Conservation (phyloP, 2,329 filamentous ascomycete species). For the Epichloe baconii region DNA sequence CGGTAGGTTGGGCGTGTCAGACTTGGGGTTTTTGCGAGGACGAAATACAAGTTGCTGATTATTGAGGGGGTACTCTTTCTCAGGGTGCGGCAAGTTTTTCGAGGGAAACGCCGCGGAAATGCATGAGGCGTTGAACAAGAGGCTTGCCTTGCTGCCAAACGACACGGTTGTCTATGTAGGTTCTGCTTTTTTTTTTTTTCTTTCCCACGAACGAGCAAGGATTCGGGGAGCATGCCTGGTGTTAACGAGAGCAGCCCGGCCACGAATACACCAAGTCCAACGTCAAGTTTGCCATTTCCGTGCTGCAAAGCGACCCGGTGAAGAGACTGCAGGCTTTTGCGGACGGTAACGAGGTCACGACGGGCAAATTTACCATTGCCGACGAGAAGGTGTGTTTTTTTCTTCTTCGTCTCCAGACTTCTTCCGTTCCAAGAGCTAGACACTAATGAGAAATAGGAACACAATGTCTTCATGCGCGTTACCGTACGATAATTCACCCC, state of each 20-base stretch:
- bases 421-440: not conserved
- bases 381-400: conserved; percentile 68
- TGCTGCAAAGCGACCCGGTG: conserved; percentile 62
- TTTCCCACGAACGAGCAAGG: not conserved
- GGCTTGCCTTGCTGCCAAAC: conserved; percentile 65
- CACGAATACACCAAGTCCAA: conserved; percentile 99
- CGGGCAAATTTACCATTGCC: conserved; percentile 91
- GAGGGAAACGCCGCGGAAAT: conserved; percentile 84
- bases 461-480: conserved; percentile 94
- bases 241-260: conserved; percentile 49
- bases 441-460: conserved; percentile 39
- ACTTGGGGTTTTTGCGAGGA: not conserved
- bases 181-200: conserved; percentile 7
- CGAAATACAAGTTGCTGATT: too few relatives aligned
- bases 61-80: too few relatives aligned
- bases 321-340: conserved; percentile 68
- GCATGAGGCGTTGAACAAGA: conserved; percentile 83
- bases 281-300: conserved; percentile 71
- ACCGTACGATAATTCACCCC: conserved; percentile 39
- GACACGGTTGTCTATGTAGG: conserved; percentile 84
- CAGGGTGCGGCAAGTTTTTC: conserved; percentile 90
- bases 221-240: not conserved
- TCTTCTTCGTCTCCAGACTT: not conserved
- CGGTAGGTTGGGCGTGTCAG: conserved; percentile 36
- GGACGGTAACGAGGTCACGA: conserved; percentile 70